phyloP scores from a whole-genome alignment of 2,329 filamentous ascomycete species.

The Aspergillus sp. region DNA sequence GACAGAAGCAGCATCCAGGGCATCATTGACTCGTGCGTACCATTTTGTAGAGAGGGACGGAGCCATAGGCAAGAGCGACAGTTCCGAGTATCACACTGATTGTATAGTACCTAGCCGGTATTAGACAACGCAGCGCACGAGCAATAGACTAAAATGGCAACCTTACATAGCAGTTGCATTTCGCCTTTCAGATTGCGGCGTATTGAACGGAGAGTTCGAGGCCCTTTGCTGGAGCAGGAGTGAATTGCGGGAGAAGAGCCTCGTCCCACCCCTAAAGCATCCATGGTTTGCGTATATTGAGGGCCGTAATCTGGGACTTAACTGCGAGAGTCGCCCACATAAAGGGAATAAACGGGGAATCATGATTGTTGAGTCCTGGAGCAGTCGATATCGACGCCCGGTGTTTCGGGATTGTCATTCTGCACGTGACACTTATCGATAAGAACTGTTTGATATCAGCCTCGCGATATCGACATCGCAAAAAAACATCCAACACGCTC shows the following conservation, averaged over 20 bases:
- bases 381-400: slow-evolving; percentile 9
- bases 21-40: slow-evolving; percentile 25
- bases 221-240: slow-evolving; percentile 16
- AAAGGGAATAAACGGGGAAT: slow-evolving; percentile 18
- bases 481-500: too few species aligned
- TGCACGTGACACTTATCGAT: slow-evolving; percentile 17
- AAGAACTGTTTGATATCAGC: slow-evolving; percentile 3
- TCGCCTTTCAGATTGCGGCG: slow-evolving; percentile 32
- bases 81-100: slow-evolving; percentile 55
- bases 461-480: too few species aligned
- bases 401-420: slow-evolving; percentile 3
- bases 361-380: slow-evolving; percentile 15
- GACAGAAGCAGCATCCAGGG: neutral
- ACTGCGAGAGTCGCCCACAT: slow-evolving; percentile 14
- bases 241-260: slow-evolving; percentile 26
- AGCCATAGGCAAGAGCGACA: slow-evolving; percentile 55
- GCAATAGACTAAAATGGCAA: slow-evolving; percentile 2
- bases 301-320: slow-evolving; percentile 6
- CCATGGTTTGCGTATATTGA: slow-evolving; percentile 9
- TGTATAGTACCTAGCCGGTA: slow-evolving; percentile 49
- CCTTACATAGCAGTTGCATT: slow-evolving; percentile 48
- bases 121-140: slow-evolving; percentile 3
- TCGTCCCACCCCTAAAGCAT: slow-evolving; percentile 15
- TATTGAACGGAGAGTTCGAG: slow-evolving; percentile 24
- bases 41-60: slow-evolving; percentile 61